A percentile compares a stretch with the other conserved stretches of the same genome.
Conservation (phyloP, 2,329 filamentous ascomycete genomes). For the Verticillium klebahnii region DNA sequence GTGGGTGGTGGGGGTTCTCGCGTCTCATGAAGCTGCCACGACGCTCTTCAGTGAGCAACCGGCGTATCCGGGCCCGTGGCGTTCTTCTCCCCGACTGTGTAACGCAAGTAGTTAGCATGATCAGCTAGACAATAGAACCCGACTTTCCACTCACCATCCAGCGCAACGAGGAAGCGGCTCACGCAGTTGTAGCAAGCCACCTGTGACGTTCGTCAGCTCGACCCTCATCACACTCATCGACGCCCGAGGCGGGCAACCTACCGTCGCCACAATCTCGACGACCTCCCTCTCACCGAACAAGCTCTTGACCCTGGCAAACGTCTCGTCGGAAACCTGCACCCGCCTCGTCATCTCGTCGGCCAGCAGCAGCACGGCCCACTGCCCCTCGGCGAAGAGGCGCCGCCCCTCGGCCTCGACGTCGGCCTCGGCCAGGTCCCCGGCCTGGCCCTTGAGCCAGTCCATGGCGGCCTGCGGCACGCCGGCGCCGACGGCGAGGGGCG, state of each 20-base stretch:
- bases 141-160: constrained; percentile 57
- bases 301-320: constrained; percentile 59
- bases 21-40: neutral
- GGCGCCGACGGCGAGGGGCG: constrained; percentile 57
- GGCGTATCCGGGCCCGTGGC: constrained; percentile 40
- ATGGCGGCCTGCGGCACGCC: constrained; percentile 52
- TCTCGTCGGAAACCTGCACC: constrained; percentile 63
- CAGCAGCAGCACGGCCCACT: constrained; percentile 67
- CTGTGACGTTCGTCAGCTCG: constrained; percentile 22
- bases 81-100: constrained; percentile 53
- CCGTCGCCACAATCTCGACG: constrained; percentile 75
- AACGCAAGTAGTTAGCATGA: neutral
- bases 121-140: neutral
- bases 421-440: constrained; percentile 9
- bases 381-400: constrained; percentile 40
- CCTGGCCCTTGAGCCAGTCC: constrained; percentile 33
- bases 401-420: constrained; percentile 21
- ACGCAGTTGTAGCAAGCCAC: constrained; percentile 79
- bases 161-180: constrained; percentile 74
- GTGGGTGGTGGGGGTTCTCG: neutral
- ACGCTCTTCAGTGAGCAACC: constrained; percentile 24
- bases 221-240: neutral
- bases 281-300: constrained; percentile 67
- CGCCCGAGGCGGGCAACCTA: constrained; percentile 27
- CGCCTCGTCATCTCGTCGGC: constrained; percentile 80